Conservation (phyloP, 2,329 filamentous ascomycete genomes). For the Hypoxylon sp. region DNA sequence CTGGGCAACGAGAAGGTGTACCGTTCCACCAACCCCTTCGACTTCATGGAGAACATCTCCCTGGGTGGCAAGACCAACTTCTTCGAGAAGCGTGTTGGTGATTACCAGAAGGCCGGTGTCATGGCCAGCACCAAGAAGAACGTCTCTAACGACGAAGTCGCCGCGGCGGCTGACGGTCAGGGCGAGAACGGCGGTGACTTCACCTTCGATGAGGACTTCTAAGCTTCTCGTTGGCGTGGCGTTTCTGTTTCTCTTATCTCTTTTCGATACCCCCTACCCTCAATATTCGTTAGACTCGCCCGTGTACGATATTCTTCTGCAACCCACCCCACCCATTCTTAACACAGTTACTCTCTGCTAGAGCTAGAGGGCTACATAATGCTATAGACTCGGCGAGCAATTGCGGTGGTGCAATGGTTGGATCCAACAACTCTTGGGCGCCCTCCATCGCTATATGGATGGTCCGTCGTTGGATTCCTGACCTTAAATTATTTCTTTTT, state of each 20-base stretch:
- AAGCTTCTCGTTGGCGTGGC: constrained; percentile 59
- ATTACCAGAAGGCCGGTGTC: constrained; percentile 99
- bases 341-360: constrained; percentile 4
- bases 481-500: constrained; percentile 8
- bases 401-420: constrained; percentile 34
- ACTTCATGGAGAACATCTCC: constrained; percentile 99
- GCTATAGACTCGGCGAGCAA: constrained; percentile 41
- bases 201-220: constrained; percentile 97
- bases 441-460: not conserved
- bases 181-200: constrained; percentile 82
- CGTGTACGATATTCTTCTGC: constrained; percentile 31
- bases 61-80: constrained; percentile 99
- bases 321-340: constrained; percentile 8
- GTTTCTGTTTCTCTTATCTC: constrained; percentile 33
- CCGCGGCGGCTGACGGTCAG: constrained; percentile 64
- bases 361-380: constrained; percentile 30
- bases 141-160: constrained; percentile 60
- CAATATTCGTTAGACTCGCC: constrained; percentile 23
- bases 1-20: constrained; percentile 96
- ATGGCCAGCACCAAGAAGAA: constrained; percentile 90
- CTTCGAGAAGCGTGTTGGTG: constrained; percentile 99
- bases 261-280: constrained; percentile 48
- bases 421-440: constrained; percentile 14
- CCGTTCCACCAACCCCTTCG: constrained; percentile 94
- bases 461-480: constrained; percentile 22